phyloP scores from a whole-genome alignment of 169 alveolate genomes.

The Amoebophrya sp. region DNA sequence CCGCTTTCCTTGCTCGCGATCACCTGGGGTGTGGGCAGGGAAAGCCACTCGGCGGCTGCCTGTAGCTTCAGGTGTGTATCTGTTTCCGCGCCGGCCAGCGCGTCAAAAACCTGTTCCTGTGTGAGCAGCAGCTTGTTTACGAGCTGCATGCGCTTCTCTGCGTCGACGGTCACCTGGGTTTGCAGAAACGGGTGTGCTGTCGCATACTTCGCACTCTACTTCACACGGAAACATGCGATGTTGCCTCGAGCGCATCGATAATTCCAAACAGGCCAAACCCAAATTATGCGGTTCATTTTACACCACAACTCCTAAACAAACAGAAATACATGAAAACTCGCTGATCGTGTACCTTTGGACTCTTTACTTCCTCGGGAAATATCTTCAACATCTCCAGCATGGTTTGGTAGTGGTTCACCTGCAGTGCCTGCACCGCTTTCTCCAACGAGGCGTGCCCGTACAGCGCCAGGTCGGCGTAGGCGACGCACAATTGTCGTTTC shows the following conservation, averaged over 20 bases:
- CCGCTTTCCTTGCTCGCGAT: neutral
- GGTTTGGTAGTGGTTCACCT: neutral
- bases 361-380: neutral
- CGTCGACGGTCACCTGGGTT: neutral
- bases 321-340: too few species aligned
- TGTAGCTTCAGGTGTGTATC: neutral
- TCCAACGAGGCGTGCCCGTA: neutral
- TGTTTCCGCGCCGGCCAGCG: neutral
- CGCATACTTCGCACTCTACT: too few species aligned
- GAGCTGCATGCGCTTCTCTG: neutral
- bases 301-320: too few species aligned
- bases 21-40: neutral
- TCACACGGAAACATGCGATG: too few species aligned
- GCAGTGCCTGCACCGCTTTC: neutral
- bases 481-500: neutral
- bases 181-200: too few species aligned
- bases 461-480: neutral
- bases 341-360: neutral
- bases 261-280: too few species aligned
- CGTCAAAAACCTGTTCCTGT: neutral
- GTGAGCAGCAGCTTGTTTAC: neutral
- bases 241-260: too few species aligned
- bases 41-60: neutral
- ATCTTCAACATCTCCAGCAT: neutral
- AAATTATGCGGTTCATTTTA: too few species aligned